These are phyloP conservation scores for Populus hybrid DNA, from an alignment of 441 rosid species.

Conservation along the genomic window DNA sequence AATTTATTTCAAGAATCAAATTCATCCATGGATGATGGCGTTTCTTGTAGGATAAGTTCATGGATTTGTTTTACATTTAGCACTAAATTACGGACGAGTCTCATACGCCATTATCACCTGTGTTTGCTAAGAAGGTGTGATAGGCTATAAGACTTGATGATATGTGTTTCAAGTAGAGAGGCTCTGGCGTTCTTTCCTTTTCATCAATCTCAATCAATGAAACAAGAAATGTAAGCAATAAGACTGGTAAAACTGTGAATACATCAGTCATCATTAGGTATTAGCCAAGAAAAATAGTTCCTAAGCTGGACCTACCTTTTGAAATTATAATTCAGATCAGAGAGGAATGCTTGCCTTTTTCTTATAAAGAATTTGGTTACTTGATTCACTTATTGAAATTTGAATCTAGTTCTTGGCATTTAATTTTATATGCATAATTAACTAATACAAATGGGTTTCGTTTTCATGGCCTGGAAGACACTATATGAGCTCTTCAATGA, in stretches of 20 bases:
- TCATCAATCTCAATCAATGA: constrained; percentile 10
- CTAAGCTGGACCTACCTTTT: constrained; percentile 43
- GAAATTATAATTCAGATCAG: constrained; percentile 25
- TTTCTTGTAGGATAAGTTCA: not conserved
- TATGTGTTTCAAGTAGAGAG: not conserved
- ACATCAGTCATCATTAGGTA: constrained; percentile 21
- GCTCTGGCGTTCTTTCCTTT: not conserved
- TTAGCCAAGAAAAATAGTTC: constrained; percentile 31
- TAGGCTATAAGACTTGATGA: not conserved
- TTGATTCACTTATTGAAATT: constrained; percentile 20
- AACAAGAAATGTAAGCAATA: constrained; percentile 4
- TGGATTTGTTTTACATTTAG: not conserved
- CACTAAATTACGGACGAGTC: not conserved
- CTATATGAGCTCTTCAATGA: constrained; percentile 6
- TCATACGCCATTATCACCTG: not conserved
- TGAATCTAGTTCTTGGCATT: constrained; percentile 17
- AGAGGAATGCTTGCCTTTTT: constrained; percentile 20
- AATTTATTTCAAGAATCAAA: not conserved
- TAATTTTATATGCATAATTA: constrained; percentile 2
- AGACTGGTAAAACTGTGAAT: constrained; percentile 3
- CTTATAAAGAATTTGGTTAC: constrained; percentile 35
- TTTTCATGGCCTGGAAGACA: constrained; percentile 31
- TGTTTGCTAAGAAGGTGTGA: not conserved
- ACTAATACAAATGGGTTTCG: constrained; percentile 29
- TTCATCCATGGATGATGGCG: not conserved